Percentiles rank a stretch among this genome's conserved stretches.
Conservation (phyloP, 2,329 filamentous ascomycete species). For the Penicillium sp. region DNA sequence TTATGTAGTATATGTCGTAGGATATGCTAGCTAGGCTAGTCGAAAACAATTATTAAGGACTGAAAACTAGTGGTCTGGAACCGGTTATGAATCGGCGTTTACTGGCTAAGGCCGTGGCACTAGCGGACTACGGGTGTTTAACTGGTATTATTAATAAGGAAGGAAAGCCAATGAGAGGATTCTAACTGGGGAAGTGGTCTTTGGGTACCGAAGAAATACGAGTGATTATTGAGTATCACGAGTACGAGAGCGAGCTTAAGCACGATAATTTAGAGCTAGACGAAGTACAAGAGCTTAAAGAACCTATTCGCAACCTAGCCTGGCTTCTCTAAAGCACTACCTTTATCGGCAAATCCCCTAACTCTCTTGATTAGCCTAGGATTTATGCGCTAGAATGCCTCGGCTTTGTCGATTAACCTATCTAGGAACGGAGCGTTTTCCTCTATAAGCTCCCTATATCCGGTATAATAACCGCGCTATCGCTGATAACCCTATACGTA, state of each 20-base stretch:
- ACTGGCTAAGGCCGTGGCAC: constrained; percentile 21
- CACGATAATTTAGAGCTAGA: constrained; percentile 27
- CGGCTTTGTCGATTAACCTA: constrained; percentile 28
- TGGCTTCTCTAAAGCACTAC: constrained; percentile 32
- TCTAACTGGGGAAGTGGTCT: constrained; percentile 25
- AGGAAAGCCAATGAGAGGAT: constrained; percentile 19
- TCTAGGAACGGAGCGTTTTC: constrained; percentile 27
- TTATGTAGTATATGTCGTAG: constrained; percentile 34
- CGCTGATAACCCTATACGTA: constrained; percentile 18
- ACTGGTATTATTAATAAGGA: constrained; percentile 24
- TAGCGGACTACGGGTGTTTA: constrained; percentile 22
- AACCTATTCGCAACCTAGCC: constrained; percentile 28
- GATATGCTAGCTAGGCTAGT: constrained; percentile 21
- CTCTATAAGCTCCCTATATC: constrained; percentile 24
- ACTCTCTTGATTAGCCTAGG: constrained; percentile 22
- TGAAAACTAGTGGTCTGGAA: constrained; percentile 29
- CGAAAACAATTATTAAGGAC: constrained; percentile 10
- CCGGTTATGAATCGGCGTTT: constrained; percentile 27
- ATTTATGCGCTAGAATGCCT: constrained; percentile 33
- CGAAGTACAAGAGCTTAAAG: constrained; percentile 26
- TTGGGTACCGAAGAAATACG: constrained; percentile 3
- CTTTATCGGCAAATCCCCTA: constrained; percentile 13
- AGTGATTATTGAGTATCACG: constrained; percentile 30
- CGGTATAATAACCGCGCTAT: background rate
- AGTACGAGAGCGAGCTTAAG: constrained; percentile 26